Base-by-base conservation (phyloP, 2,329 filamentous ascomycete species). In the Xylaria sp. region DNA sequence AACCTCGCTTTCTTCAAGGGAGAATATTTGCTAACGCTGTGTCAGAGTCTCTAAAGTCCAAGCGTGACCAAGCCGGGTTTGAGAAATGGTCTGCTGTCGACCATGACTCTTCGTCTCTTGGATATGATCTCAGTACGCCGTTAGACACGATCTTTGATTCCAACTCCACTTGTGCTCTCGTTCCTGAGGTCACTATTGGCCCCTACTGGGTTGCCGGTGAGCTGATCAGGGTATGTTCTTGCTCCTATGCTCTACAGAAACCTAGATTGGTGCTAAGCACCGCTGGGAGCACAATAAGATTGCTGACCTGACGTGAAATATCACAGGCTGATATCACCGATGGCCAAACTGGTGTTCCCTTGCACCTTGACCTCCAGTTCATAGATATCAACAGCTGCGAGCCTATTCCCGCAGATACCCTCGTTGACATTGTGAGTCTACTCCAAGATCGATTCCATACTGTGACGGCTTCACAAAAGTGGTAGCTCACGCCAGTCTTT, bases 301-400 rank as follows among this genome's bases (percentile, higher is more conserved):
- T 4, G 13, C 28, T 26, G 11, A 54, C 6, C 59, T 67, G 40
- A 65, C 42, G 4, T 23, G 26, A 6, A 15, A 65, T 51, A 42
- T 44, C 31, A 53, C 74, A 80, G 71, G 63, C 62, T 48, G 78
- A 83, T 66, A 73, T 82, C 63, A 78, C 76, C 31, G 81, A 83
- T n/a, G 77, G 74, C 54, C 73, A 81, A 68, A 49, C 67, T 0
- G 81, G 81, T 59, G 76, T 83, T 2, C 77, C 78, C 3, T 59
- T 83, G 15, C 79, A 80, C 68, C 75, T 82, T n/a, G 81, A 82
- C 62, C 63, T 81, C 28, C 80, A 82, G 68, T 77, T 81, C 66
- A 74, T 82, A 26, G 79, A 82, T 71, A 74, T 77, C 42, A 76
- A 75, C 59, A 80, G 72, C 66, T 82, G 79, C 72, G 68, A 72